Base-by-base conservation (phyloP, 768 basidiomycete genomes). In the Leccinum fibrillosum region DNA sequence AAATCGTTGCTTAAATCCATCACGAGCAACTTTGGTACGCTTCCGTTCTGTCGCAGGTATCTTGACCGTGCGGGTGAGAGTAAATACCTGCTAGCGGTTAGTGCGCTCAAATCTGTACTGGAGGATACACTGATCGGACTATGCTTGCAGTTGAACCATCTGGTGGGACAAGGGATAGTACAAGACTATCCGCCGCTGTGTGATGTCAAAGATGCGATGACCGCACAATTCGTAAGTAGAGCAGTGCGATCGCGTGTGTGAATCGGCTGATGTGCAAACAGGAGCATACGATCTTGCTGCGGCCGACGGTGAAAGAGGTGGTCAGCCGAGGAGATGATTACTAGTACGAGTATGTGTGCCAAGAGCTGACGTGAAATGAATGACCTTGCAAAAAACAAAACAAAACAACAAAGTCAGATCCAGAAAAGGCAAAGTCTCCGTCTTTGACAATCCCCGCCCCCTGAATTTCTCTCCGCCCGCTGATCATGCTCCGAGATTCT, bases 11-110 rank as follows among this genome's bases (percentile, higher is more conserved):
- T 98, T 30, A 89, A 87, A 64, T 85, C 86, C 5, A 98, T 99
- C 72, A 89, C 91, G 67, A 89, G 83, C 72, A 89, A 91, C 73
- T 99, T 99, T 70, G 95, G 94, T 28, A 96, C 96, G 11, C 75
- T 98, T 59, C 95, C 97, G 4, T 99, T 92, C 74, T 98, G 96
- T 73, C 84, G 95, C 65, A 81, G 97, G 60, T 99, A 99, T 73
- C 83, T 99, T 19, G 97, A 98, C 68, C 86, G 95, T 25, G 76
- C 80, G 5, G 97, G 97, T 13, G 94, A 98, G 77, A 92, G 84
- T 77, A 93, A 89, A 73, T 96, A 99, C 72, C 77, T 98, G 19
- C 78, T 98, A 42, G 96, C 92, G 57, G 92, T 97, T 56, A 58
- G 83, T 75, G 21, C 7, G 6, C 25, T 52, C 42, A 7, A 47